Evolutionary conservation across 352 stramenopile species (phyloP).

Genomic region (Blastocystis sp.): DNA sequence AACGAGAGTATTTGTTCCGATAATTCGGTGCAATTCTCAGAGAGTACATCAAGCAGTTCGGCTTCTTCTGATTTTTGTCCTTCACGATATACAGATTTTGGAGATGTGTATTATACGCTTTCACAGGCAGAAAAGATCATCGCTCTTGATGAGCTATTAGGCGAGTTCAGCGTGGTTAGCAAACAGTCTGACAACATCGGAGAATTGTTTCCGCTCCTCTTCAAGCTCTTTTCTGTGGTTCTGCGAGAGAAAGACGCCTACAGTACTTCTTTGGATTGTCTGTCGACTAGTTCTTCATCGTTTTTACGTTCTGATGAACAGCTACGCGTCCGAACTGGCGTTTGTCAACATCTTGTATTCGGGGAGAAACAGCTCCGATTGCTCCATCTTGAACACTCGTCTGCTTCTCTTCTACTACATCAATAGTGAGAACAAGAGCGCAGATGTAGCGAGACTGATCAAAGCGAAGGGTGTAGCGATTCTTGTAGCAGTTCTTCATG

Average conservation of each 20-base stretch:
- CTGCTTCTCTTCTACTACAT: conserved; percentile 41
- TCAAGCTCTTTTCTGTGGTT: conserved; percentile 1
- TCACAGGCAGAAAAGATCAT: not conserved
- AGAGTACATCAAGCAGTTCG: no score
- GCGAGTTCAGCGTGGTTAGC: not conserved
- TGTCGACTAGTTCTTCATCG: not conserved
- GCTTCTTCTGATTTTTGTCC: no score
- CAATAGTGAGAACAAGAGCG: conserved; percentile 8
- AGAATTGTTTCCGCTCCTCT: not conserved
- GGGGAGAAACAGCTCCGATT: not conserved
- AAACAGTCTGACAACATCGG: not conserved
- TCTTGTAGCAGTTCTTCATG: not conserved
- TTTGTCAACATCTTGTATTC: not conserved
- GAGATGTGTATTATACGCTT: not conserved
- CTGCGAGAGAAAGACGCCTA: not conserved
- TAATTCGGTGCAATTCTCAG: no score
- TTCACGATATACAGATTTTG: not conserved
- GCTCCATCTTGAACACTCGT: not conserved
- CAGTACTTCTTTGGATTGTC: not conserved
- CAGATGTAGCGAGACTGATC: not conserved
- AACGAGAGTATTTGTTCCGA: no score
- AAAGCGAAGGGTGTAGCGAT: not conserved
- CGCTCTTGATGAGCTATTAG: not conserved
- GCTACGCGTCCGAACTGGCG: not conserved
- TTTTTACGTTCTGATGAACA: not conserved